phyloP scores from a whole-genome alignment of 768 basidiomycete species.

The Leccinellum luteum region DNA sequence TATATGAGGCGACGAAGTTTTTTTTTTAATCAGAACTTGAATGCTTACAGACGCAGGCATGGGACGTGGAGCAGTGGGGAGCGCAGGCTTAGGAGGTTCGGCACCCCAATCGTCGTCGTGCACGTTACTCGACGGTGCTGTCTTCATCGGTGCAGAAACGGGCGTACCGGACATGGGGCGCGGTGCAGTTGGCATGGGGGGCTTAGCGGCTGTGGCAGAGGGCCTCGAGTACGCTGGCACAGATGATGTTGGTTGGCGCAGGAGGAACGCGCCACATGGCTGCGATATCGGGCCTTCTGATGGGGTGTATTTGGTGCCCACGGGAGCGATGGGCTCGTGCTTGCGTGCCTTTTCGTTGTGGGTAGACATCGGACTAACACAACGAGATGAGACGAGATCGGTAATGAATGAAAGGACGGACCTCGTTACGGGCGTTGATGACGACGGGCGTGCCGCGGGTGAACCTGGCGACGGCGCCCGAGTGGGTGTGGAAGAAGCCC shows the following conservation, averaged over 20 bases:
- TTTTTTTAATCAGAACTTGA: conserved; percentile 1
- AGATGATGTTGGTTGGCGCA: conserved; percentile 10
- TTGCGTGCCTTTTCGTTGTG: conserved; percentile 76
- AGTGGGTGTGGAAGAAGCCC: conserved; percentile 88
- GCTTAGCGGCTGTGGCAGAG: conserved; percentile 9
- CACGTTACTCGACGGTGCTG: conserved; percentile 37
- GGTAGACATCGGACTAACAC: conserved; percentile 70
- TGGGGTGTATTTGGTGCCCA: conserved; percentile 70
- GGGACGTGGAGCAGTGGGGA: conserved; percentile 47
- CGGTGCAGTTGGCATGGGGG: conserved; percentile 40
- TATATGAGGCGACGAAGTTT: neutral
- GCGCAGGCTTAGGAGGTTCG: conserved; percentile 43
- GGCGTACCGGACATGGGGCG: conserved; percentile 50
- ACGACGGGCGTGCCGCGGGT: conserved; percentile 84
- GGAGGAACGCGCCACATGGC: conserved; percentile 50
- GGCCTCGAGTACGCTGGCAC: neutral
- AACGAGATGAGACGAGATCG: neutral
- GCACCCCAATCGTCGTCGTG: conserved; percentile 63
- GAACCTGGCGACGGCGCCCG: conserved; percentile 74
- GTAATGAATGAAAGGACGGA: conserved; percentile 30
- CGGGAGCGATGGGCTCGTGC: conserved; percentile 77
- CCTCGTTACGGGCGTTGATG: conserved; percentile 84
- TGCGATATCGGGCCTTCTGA: conserved; percentile 71
- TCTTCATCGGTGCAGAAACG: conserved; percentile 40
- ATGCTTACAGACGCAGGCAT: conserved; percentile 35